A percentile compares a stretch with the other conserved stretches of the same genome.
Conservation (phyloP, 148 eudicot species). For the Suaeda aralocaspica region DNA sequence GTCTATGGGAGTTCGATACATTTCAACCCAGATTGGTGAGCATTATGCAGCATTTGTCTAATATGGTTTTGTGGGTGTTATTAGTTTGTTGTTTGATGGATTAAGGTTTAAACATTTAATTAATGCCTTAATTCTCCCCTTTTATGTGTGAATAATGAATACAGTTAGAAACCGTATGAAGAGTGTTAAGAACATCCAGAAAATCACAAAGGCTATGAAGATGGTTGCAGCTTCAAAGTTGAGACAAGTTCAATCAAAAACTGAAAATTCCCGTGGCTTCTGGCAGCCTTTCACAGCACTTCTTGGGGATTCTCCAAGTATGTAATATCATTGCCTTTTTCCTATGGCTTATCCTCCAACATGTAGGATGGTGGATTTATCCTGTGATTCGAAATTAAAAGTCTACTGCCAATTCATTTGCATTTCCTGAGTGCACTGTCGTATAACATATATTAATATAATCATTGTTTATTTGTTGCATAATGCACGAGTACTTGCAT, state of each 20-base stretch:
- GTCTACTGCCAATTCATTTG: neutral
- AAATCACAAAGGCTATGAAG: slow-evolving; percentile 99
- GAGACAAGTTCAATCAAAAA: slow-evolving; percentile 76
- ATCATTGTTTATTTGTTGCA: neutral
- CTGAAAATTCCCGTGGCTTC: slow-evolving; percentile 95
- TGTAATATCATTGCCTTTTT: slow-evolving; percentile 18
- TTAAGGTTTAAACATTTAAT: neutral
- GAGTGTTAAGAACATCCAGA: slow-evolving; percentile 95
- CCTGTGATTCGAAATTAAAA: neutral
- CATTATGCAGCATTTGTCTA: neutral
- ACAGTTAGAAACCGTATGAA: slow-evolving; percentile 96
- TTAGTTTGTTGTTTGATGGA: neutral
- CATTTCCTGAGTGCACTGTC: neutral
- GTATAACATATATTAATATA: neutral
- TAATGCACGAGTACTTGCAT: neutral
- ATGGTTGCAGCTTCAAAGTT: slow-evolving; percentile 99
- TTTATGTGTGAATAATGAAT: slow-evolving; percentile 7
- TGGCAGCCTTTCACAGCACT: slow-evolving; percentile 99
- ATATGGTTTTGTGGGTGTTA: neutral
- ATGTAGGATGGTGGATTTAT: neutral
- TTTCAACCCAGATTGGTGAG: slow-evolving; percentile 89
- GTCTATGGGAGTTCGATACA: slow-evolving; percentile 58
- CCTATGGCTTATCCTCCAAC: neutral
- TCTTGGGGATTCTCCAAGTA: slow-evolving; percentile 95
- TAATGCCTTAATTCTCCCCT: neutral